phyloP scores from a whole-genome alignment of 1,284 basidiomycete species.

The Tilletia caries region DNA sequence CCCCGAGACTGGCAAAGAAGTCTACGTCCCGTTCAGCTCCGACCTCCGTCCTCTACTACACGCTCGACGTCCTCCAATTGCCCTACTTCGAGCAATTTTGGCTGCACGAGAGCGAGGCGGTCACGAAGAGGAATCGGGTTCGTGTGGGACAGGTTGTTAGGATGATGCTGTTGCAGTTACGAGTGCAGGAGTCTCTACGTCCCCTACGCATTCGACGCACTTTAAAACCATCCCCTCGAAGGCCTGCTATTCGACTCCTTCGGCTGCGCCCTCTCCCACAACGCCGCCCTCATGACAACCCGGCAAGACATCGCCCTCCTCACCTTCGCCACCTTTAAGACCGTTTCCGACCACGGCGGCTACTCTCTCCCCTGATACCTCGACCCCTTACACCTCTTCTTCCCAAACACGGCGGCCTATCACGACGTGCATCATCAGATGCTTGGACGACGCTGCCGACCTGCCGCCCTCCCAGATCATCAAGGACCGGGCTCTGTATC shows the following conservation, averaged over 20 bases:
- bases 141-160: constrained; percentile 68
- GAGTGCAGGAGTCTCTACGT: constrained; percentile 75
- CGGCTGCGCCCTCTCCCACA: constrained; percentile 76
- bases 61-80: constrained; percentile 68
- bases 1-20: too few species aligned
- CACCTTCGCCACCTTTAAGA: constrained; percentile 80
- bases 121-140: constrained; percentile 72
- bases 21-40: too few species aligned
- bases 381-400: constrained; percentile 69
- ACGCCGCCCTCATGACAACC: constrained; percentile 67
- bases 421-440: constrained; percentile 95
- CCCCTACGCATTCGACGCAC: constrained; percentile 91
- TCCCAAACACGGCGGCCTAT: constrained; percentile 92
- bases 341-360: constrained; percentile 96
- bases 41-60: constrained; percentile 76
- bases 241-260: constrained; percentile 81
- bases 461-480: constrained; percentile 2
- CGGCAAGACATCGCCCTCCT: constrained; percentile 79
- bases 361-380: constrained; percentile 82
- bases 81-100: constrained; percentile 78
- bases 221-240: constrained; percentile 97
- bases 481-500: constrained; percentile 25
- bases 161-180: constrained; percentile 73
- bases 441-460: constrained; percentile 60
- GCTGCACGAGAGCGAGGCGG: constrained; percentile 82